Conservation (phyloP, 208 protist genomes). For the Trypanosomatidae sp. region DNA sequence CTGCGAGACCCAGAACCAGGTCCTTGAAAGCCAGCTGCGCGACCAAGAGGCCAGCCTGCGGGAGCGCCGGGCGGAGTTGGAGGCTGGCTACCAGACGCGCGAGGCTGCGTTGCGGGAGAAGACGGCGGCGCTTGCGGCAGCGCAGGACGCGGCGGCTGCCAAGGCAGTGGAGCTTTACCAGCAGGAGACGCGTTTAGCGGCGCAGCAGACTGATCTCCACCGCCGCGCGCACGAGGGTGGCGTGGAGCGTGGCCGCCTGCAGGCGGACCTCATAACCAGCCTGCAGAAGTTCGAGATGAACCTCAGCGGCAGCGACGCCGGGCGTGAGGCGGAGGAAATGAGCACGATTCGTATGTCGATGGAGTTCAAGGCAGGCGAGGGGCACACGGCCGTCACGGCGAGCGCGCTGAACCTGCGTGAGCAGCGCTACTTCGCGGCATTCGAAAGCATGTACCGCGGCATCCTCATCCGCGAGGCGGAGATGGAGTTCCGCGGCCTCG, state of each 20-base stretch:
- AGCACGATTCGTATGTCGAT: constrained; percentile 25
- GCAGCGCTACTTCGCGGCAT: constrained; percentile 33
- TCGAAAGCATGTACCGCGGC: constrained; percentile 42
- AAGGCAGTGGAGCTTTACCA: constrained; percentile 34
- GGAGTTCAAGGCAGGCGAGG: constrained; percentile 17
- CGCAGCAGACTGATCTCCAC: constrained; percentile 31
- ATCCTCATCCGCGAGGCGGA: constrained; percentile 40
- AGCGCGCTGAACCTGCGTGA: constrained; percentile 28
- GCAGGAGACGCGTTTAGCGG: constrained; percentile 18
- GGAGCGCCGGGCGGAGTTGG: constrained; percentile 32
- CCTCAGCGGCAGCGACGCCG: constrained; percentile 13
- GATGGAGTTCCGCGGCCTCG: constrained; percentile 29
- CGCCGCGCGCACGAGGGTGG: constrained; percentile 15
- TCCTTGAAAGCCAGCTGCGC: no score
- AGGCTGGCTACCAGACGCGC: constrained; percentile 27
- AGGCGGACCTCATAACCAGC: constrained; percentile 16
- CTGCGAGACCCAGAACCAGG: no score
- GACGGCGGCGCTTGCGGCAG: constrained; percentile 18
- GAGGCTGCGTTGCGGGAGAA: constrained; percentile 33
- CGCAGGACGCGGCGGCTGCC: constrained; percentile 25
- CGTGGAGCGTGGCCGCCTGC: constrained; percentile 19
- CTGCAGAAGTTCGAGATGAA: constrained; percentile 28
- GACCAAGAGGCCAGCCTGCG: constrained; percentile 35
- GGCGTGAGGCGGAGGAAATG: no score
- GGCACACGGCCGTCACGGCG: constrained; percentile 3